A percentile compares a stretch with the other conserved stretches of the same genome.
Evolutionary conservation across 768 basidiomycete genomes (phyloP).

Genomic region (Russula dissimulans): DNA sequence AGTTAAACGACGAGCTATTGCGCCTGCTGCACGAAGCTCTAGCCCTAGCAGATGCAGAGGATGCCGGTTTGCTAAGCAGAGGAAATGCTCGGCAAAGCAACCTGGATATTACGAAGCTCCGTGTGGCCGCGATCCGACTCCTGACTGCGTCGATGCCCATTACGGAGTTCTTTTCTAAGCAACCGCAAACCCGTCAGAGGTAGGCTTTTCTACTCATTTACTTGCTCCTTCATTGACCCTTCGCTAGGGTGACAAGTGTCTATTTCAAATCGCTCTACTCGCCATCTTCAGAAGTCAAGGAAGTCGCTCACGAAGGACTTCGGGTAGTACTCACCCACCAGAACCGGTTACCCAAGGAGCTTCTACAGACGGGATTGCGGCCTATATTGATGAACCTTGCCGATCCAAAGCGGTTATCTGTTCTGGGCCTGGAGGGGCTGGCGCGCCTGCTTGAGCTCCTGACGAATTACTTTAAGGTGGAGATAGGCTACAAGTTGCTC

Average conservation of each 20-base stretch:
- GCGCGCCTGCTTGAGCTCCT: slow-evolving; percentile 88
- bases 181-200: slow-evolving; percentile 79
- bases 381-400: slow-evolving; percentile 98
- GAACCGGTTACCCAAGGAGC: slow-evolving; percentile 85
- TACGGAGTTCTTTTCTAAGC: slow-evolving; percentile 86
- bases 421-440: slow-evolving; percentile 86
- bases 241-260: slow-evolving; percentile 73
- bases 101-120: slow-evolving; percentile 77
- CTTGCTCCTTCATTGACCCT: not conserved
- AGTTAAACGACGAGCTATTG: slow-evolving; percentile 85
- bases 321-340: slow-evolving; percentile 84
- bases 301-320: slow-evolving; percentile 90
- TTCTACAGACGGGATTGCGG: slow-evolving; percentile 88
- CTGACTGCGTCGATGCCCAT: slow-evolving; percentile 91
- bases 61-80: slow-evolving; percentile 69
- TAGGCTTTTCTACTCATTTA: slow-evolving; percentile 26
- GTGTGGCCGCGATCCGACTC: slow-evolving; percentile 89
- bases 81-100: slow-evolving; percentile 67
- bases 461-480: slow-evolving; percentile 99
- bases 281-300: slow-evolving; percentile 80
- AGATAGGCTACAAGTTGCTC: slow-evolving; percentile 93
- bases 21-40: slow-evolving; percentile 89
- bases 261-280: slow-evolving; percentile 99
- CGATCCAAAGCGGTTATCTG: slow-evolving; percentile 88
- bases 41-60: slow-evolving; percentile 92